Evolutionary conservation across 2,329 filamentous ascomycete genomes (phyloP).

Genomic region (Alternaria ethzedia): DNA sequence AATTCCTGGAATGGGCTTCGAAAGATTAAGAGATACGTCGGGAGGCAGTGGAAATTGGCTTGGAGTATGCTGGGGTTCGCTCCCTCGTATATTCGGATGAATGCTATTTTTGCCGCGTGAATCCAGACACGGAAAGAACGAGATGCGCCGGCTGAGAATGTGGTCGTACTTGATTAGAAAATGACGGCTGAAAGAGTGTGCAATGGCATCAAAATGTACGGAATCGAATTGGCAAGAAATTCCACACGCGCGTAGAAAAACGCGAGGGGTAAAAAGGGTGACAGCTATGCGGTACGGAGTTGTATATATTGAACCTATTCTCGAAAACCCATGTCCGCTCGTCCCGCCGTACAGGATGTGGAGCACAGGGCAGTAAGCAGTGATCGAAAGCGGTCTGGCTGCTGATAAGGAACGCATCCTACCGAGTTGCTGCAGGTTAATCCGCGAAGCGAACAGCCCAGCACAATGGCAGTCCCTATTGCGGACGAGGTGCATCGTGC

Average conservation of each 20-base stretch:
- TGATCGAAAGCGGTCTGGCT: conserved; percentile 27
- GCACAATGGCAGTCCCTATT: conserved; percentile 16
- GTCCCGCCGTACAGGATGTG: conserved; percentile 33
- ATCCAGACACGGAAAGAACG: not conserved
- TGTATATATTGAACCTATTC: conserved; percentile 38
- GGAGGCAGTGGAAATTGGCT: not conserved
- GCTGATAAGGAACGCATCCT: conserved; percentile 42
- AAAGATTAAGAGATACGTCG: not conserved
- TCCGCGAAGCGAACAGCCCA: conserved; percentile 35
- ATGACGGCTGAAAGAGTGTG: conserved; percentile 21
- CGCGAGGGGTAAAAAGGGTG: conserved; percentile 17
- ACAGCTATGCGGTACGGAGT: conserved; percentile 25
- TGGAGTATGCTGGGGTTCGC: not conserved
- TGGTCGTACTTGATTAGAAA: not conserved
- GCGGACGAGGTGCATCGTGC: conserved; percentile 20
- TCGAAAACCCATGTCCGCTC: conserved; percentile 32
- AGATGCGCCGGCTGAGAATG: not conserved
- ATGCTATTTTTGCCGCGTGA: not conserved
- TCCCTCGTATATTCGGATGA: not conserved
- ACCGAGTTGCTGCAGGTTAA: conserved; percentile 23
- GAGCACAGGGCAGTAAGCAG: conserved; percentile 29
- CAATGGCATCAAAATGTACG: conserved; percentile 6
- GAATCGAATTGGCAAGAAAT: not conserved
- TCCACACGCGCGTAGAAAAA: conserved; percentile 11
- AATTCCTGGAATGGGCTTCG: not conserved